A percentile compares a stretch with the other conserved stretches of the same genome.
These are phyloP conservation scores for Polygonum maritimum DNA, from an alignment of 148 eudicot genomes.

Conservation along the genomic window DNA sequence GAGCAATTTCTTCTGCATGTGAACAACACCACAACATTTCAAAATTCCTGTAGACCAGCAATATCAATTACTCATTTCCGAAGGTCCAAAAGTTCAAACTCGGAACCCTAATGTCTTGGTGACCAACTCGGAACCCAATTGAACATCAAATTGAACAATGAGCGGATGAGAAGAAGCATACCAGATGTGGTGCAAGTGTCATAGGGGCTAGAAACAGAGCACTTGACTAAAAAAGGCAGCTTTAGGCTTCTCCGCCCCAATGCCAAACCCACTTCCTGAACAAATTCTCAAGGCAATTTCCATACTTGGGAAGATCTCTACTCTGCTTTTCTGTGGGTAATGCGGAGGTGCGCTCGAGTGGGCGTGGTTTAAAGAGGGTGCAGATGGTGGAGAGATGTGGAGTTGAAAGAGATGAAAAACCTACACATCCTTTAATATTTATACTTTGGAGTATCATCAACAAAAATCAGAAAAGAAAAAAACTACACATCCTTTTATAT, in stretches of 20 bases:
- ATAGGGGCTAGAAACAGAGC: constrained; percentile 18
- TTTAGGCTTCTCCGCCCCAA: constrained; percentile 9
- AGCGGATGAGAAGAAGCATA: not conserved
- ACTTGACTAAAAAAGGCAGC: constrained; percentile 19
- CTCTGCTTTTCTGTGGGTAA: not conserved
- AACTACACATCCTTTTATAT: too few species aligned
- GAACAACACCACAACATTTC: not conserved
- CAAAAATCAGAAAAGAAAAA: too few species aligned
- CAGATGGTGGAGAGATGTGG: not conserved
- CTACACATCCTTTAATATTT: too few species aligned
- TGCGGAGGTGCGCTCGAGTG: not conserved
- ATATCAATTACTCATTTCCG: not conserved
- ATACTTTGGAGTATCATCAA: too few species aligned
- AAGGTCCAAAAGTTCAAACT: not conserved
- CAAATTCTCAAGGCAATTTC: constrained; percentile 11
- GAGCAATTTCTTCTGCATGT: not conserved
- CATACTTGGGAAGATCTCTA: not conserved
- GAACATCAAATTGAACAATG: not conserved
- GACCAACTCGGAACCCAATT: not conserved
- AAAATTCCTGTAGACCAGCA: not conserved
- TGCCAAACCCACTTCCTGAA: not conserved
- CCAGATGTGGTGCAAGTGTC: constrained; percentile 16
- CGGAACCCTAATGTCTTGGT: not conserved
- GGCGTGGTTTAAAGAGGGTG: not conserved
- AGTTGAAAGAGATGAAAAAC: not conserved